Evolutionary conservation across 768 basidiomycete species (phyloP).

Genomic region (Leucogyrophana mollusca): DNA sequence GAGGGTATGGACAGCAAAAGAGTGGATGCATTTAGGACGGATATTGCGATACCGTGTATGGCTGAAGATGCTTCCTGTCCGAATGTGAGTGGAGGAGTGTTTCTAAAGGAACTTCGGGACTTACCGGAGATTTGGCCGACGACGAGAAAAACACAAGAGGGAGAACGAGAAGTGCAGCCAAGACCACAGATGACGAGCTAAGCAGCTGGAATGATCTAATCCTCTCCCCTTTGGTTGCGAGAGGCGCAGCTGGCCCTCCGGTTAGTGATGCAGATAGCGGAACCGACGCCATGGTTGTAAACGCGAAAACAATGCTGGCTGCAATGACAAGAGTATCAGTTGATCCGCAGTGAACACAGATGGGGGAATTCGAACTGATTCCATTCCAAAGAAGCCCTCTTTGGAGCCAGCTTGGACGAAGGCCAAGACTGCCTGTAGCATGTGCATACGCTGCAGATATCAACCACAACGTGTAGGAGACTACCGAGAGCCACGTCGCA

Average conservation of each 20-base stretch:
- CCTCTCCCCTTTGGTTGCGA: constrained; percentile 39
- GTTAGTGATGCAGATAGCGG: constrained; percentile 63
- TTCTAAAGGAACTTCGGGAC: constrained; percentile 25
- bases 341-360: not conserved
- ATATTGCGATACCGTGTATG: constrained; percentile 8
- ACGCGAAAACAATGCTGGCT: constrained; percentile 65
- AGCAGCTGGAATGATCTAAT: constrained; percentile 59
- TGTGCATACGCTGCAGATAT: constrained; percentile 51
- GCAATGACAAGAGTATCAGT: constrained; percentile 5
- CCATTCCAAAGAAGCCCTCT: constrained; percentile 61
- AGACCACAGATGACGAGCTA: constrained; percentile 45
- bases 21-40: constrained; percentile 46
- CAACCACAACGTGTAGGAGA: constrained; percentile 63
- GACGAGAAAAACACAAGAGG: constrained; percentile 59
- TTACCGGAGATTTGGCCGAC: constrained; percentile 39
- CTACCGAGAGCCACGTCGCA: constrained; percentile 58
- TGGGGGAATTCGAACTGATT: constrained; percentile 45
- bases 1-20: constrained; percentile 61
- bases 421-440: constrained; percentile 41
- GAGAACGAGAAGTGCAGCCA: constrained; percentile 50
- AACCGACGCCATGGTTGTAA: constrained; percentile 63
- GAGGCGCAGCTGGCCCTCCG: constrained; percentile 23
- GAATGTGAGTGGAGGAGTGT: constrained; percentile 12
- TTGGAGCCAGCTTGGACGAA: constrained; percentile 35
- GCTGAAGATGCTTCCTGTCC: constrained; percentile 7